These are phyloP conservation scores for Melampsora americana DNA, from an alignment of 1,284 basidiomycete species.

Conservation along the genomic window DNA sequence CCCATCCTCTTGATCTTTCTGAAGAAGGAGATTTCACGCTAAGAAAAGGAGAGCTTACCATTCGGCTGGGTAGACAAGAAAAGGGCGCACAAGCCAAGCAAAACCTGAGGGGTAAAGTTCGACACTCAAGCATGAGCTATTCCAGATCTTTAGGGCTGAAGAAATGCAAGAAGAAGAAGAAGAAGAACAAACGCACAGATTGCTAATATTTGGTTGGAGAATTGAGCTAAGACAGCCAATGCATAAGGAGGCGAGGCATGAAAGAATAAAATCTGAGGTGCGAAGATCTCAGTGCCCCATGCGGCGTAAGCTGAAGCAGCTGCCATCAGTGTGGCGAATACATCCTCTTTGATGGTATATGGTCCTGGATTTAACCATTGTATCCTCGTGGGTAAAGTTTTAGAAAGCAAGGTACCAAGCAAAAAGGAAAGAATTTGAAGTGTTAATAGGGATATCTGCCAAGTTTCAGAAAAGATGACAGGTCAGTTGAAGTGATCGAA, in stretches of 20 bases:
- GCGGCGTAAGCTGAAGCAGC: slow-evolving; percentile 43
- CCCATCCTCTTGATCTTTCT: background rate
- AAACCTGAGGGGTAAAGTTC: slow-evolving; percentile 4
- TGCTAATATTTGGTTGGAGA: slow-evolving; percentile 42
- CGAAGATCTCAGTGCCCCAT: slow-evolving; percentile 44
- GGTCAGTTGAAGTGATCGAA: background rate
- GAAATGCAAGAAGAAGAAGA: background rate
- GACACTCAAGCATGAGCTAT: background rate
- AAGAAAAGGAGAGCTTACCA: slow-evolving; percentile 19
- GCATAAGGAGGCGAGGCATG: slow-evolving; percentile 17
- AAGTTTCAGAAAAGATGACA: background rate
- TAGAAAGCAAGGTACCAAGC: slow-evolving; percentile 38
- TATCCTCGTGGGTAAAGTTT: slow-evolving; percentile 24
- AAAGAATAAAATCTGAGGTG: slow-evolving; percentile 42
- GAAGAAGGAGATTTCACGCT: too few species aligned
- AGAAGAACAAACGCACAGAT: slow-evolving; percentile 23
- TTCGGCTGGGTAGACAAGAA: slow-evolving; percentile 30
- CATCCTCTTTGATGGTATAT: slow-evolving; percentile 44
- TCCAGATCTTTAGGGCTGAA: background rate
- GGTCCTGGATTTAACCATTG: slow-evolving; percentile 37
- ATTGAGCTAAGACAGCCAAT: slow-evolving; percentile 33
- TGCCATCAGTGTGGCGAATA: slow-evolving; percentile 45
- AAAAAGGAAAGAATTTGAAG: slow-evolving; percentile 44
- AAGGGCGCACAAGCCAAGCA: slow-evolving; percentile 41
- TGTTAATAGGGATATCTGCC: slow-evolving; percentile 40